These are phyloP conservation scores for Beauveria rudraprayagi DNA, from an alignment of 2,329 filamentous ascomycete genomes.

Conservation along the genomic window DNA sequence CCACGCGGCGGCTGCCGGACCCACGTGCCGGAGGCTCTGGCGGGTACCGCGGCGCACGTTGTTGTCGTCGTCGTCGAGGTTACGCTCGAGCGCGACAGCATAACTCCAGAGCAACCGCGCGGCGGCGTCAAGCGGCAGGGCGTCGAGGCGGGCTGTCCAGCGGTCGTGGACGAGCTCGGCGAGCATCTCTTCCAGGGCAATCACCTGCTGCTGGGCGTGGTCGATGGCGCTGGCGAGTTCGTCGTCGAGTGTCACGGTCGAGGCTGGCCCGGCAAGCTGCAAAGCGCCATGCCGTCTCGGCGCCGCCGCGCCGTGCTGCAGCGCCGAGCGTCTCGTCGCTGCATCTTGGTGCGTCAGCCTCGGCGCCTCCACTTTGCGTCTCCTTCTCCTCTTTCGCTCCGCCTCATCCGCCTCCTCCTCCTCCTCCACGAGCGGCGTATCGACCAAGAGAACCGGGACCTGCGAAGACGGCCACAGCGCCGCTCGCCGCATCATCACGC, in stretches of 20 bases:
- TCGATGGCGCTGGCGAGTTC: background rate
- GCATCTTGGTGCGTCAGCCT: conserved; percentile 12
- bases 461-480: conserved; percentile 7
- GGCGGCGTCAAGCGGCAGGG: conserved; percentile 14
- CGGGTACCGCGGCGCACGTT: conserved; percentile 12
- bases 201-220: background rate
- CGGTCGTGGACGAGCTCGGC: conserved; percentile 20
- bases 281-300: background rate
- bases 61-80: conserved; percentile 17
- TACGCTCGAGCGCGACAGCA: conserved; percentile 19
- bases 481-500: background rate
- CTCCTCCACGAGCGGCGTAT: background rate
- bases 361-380: background rate
- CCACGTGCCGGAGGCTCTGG: conserved; percentile 10
- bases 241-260: background rate
- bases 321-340: background rate
- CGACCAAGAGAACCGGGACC: background rate
- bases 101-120: conserved; percentile 16
- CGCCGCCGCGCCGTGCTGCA: background rate
- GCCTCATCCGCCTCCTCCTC: background rate
- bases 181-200: conserved; percentile 11
- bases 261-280: background rate
- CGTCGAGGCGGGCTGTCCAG: conserved; percentile 19
- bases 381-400: background rate
- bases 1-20: background rate